Conservation (phyloP, 306 rosid species). For the Casuarina equisetifolia region DNA sequence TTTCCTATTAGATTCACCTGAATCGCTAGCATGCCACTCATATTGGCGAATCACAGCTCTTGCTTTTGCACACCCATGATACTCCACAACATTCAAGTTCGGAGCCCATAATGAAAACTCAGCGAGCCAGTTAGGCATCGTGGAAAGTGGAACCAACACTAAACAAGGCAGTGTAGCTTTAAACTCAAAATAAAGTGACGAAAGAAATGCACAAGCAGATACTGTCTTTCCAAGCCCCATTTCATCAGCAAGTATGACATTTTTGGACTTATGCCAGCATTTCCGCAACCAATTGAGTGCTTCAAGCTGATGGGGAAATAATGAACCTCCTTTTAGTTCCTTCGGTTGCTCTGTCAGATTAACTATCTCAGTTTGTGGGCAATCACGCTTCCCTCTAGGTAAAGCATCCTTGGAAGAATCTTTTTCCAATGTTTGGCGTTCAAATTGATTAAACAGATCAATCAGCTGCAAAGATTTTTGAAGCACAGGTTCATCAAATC, state of each 20-base stretch:
- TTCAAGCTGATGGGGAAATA: constrained; percentile 99
- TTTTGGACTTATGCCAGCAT: constrained; percentile 92
- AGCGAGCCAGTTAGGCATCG: constrained; percentile 99
- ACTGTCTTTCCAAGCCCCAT: constrained; percentile 99
- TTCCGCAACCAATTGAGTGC: constrained; percentile 98
- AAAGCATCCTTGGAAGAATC: constrained; percentile 55
- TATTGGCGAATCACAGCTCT: constrained; percentile 86
- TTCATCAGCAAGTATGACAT: constrained; percentile 99
- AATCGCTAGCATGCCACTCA: constrained; percentile 94
- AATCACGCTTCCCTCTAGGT: constrained; percentile 48
- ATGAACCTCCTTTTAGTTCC: constrained; percentile 90
- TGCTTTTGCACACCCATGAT: constrained; percentile 99
- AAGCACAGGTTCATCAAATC: constrained; percentile 75
- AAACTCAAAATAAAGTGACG: constrained; percentile 83
- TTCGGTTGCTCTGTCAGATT: constrained; percentile 85
- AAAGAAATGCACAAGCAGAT: constrained; percentile 90
- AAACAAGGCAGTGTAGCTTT: constrained; percentile 92
- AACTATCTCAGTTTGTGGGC: constrained; percentile 58
- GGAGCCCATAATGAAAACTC: constrained; percentile 97
- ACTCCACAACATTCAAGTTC: constrained; percentile 89
- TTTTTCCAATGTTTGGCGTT: constrained; percentile 65
- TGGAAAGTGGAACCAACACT: constrained; percentile 96
- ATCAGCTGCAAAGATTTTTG: constrained; percentile 61
- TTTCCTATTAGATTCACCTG: constrained; percentile 56
- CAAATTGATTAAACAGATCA: constrained; percentile 54